Conservation (phyloP, 1,284 basidiomycete species). For the Ustilago cynodontis region DNA sequence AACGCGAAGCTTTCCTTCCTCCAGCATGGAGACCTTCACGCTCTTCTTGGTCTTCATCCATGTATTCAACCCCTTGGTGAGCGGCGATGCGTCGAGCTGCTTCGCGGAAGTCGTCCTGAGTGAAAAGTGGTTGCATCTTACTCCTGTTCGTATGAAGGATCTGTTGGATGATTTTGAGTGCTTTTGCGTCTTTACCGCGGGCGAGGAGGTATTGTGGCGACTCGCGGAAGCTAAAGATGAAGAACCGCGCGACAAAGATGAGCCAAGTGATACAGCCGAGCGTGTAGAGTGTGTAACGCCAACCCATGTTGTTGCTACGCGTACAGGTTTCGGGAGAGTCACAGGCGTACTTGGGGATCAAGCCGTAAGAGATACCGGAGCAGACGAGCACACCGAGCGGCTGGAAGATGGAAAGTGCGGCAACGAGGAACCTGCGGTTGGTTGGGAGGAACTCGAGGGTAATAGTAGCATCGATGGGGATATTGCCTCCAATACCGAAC, state of each 20-base stretch:
- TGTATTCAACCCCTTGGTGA: conserved; percentile 19
- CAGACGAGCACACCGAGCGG: conserved; percentile 65
- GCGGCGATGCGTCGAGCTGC: conserved; percentile 62
- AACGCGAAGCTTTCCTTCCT: conserved; percentile 6
- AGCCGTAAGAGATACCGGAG: conserved; percentile 61
- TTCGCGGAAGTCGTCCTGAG: conserved; percentile 69
- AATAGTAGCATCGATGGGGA: conserved; percentile 64
- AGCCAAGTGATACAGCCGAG: conserved; percentile 63
- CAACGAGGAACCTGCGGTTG: conserved; percentile 54
- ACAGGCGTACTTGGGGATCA: conserved; percentile 61
- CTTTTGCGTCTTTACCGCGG: conserved; percentile 56
- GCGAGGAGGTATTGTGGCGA: conserved; percentile 65
- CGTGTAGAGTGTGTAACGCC: conserved; percentile 65
- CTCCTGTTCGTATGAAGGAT: conserved; percentile 68
- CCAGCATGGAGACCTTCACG: conserved; percentile 22
- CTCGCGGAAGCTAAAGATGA: conserved; percentile 63
- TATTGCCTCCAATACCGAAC: conserved; percentile 64
- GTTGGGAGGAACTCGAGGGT: conserved; percentile 62
- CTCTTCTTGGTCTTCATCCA: conserved; percentile 26
- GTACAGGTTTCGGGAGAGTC: conserved; percentile 43
- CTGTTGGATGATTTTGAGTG: conserved; percentile 48
- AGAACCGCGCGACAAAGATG: conserved; percentile 65
- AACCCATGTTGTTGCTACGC: conserved; percentile 61
- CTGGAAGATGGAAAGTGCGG: conserved; percentile 62
- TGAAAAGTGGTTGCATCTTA: conserved; percentile 67